Conservation (phyloP, 164 flowering plant species). For the Berberis thunbergii region DNA sequence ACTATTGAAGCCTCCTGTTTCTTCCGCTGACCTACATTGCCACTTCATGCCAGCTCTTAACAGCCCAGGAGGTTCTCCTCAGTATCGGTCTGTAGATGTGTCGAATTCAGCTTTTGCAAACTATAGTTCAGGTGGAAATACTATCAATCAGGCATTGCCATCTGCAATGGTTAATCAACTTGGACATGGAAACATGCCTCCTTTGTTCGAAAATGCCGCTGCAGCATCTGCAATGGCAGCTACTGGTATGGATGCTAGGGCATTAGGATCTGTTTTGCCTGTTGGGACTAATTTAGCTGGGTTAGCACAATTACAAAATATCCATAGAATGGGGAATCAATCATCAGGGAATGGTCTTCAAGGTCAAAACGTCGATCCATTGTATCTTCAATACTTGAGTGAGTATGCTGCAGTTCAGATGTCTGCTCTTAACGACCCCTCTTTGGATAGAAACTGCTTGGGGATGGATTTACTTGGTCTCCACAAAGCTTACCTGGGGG, state of each 20-base stretch:
- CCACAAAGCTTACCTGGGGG: constrained; percentile 68
- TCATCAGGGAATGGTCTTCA: constrained; percentile 33
- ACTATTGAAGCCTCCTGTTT: constrained; percentile 19
- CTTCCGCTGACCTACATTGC: constrained; percentile 31
- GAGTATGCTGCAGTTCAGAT: constrained; percentile 58
- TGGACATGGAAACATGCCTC: constrained; percentile 46
- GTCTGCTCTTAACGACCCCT: constrained; percentile 45
- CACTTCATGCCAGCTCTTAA: constrained; percentile 22
- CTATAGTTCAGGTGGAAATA: constrained; percentile 44
- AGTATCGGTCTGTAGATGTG: constrained; percentile 33
- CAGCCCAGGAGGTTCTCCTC: constrained; percentile 41
- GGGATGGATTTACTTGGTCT: constrained; percentile 52
- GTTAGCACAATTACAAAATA: constrained; percentile 45
- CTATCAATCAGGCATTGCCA: constrained; percentile 47
- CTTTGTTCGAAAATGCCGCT: constrained; percentile 49
- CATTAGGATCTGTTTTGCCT: constrained; percentile 42
- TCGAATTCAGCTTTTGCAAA: constrained; percentile 33
- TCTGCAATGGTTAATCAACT: constrained; percentile 47
- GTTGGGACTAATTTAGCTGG: constrained; percentile 44
- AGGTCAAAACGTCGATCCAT: constrained; percentile 44
- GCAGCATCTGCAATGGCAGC: constrained; percentile 53
- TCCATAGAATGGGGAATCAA: constrained; percentile 44
- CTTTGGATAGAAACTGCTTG: constrained; percentile 40
- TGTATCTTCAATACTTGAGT: constrained; percentile 62
- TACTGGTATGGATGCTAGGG: constrained; percentile 43